phyloP scores from a whole-genome alignment of 1,139 yeast genomes.

The Zygotorulaspora mrakii region DNA sequence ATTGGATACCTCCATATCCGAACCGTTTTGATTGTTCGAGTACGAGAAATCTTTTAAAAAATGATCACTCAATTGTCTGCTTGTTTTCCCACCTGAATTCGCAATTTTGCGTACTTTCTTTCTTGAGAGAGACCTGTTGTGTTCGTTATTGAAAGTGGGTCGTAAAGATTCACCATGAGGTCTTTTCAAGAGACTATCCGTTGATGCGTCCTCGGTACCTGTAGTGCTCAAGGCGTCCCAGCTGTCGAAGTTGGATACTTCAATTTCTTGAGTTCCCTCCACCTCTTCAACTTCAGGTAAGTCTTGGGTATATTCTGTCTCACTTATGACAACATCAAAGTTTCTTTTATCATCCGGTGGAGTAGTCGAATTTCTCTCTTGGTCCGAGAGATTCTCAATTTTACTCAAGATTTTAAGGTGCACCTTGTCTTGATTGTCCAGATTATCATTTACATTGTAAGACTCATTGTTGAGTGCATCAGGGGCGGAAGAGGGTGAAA shows the following conservation, averaged over 20 bases:
- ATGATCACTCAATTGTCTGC: neutral
- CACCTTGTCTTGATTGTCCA: constrained; percentile 10
- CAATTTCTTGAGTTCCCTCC: constrained; percentile 9
- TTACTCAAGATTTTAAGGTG: constrained; percentile 17
- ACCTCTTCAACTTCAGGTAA: constrained; percentile 32
- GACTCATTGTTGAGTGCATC: constrained; percentile 3
- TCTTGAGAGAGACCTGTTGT: neutral
- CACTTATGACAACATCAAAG: constrained; percentile 24
- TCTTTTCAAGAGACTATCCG: no score
- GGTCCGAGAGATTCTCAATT: constrained; percentile 10
- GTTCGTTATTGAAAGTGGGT: neutral
- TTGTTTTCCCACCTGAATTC: neutral
- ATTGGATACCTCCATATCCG: neutral
- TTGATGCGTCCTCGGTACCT: no score
- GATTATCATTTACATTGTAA: no score
- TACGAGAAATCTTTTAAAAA: no score
- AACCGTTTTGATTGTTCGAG: neutral
- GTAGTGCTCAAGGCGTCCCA: no score
- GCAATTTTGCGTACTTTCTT: neutral
- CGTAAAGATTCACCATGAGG: neutral
- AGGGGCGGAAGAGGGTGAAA: constrained; percentile 7
- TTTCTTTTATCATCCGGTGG: constrained; percentile 9
- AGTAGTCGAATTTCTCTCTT: constrained; percentile 2
- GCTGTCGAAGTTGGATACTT: neutral
- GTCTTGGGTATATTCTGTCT: constrained; percentile 33